Evolutionary conservation across 495 filamentous ascomycete species (phyloP).

Genomic region (Trichoderma erinaceum): DNA sequence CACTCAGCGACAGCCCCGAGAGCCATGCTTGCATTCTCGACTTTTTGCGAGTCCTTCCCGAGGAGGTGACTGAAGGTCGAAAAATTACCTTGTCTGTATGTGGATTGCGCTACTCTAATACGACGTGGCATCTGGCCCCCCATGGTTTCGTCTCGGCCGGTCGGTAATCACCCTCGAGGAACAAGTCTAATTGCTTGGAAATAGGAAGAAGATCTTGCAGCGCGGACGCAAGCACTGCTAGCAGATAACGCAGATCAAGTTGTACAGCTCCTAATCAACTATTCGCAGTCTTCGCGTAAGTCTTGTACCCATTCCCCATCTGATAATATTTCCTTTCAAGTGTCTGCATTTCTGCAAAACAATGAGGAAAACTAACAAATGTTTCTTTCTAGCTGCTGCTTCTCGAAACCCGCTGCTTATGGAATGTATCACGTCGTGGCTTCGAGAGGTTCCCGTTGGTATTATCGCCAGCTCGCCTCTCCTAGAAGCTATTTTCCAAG

Average conservation of each 20-base stretch:
- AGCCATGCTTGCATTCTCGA: constrained; percentile 82
- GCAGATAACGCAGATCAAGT: constrained; percentile 85
- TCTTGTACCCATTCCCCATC: background rate
- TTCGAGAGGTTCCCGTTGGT: constrained; percentile 79
- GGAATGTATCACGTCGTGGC: constrained; percentile 94
- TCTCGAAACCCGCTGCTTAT: constrained; percentile 84
- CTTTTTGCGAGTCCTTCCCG: constrained; percentile 90
- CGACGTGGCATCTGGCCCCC: constrained; percentile 34
- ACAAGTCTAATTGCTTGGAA: constrained; percentile 47
- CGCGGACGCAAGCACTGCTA: constrained; percentile 78
- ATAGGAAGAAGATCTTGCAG: constrained; percentile 87
- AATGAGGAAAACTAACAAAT: constrained; percentile 20
- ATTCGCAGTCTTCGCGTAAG: constrained; percentile 84
- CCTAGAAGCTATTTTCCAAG: constrained; percentile 71
- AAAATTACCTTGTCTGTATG: constrained; percentile 98
- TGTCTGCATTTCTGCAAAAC: background rate
- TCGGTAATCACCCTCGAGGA: constrained; percentile 38
- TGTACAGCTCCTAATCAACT: constrained; percentile 75
- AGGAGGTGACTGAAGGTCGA: constrained; percentile 98
- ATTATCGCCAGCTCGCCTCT: constrained; percentile 82
- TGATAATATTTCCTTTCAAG: background rate
- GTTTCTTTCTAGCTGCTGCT: constrained; percentile 44
- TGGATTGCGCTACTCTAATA: constrained; percentile 48
- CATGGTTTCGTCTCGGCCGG: constrained; percentile 29
- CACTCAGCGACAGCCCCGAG: constrained; percentile 68